Base-by-base conservation (phyloP, 352 stramenopile genomes). In the Peronospora belbahrii region DNA sequence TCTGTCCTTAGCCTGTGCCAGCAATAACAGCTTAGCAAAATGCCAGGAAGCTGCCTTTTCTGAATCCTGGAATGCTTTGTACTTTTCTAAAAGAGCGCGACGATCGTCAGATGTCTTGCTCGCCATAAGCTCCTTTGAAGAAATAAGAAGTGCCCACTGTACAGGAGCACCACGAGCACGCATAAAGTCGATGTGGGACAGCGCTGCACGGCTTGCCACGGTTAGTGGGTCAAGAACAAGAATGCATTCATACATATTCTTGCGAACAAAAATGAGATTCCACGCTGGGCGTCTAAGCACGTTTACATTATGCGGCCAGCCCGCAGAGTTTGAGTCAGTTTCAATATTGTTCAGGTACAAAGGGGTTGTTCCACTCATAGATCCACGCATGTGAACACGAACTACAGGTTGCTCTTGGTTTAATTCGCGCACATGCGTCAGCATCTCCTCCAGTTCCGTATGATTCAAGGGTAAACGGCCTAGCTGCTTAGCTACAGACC, bases 201-300 rank as follows among this genome's bases (percentile, higher is more conserved):
- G 51, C 2, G 65, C 65, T 14, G 54, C 51, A 23, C 70, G 68
- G 4, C 76, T 76, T n/a, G 52, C 47, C 23, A 59, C 67, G 6
- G 68, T 70, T 9, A 68, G 65, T 27, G 81, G 79, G 36, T 90
- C 79, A 34, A 93, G 62, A 5, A 77, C 74, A 41, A 93, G 37
- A 11, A 88, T 65, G 43, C 76, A 82, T 34, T 93, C 81, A 53
- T 93, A 93, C 81, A 93, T 93, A 36, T 91, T 89, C 52, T 83
- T 85, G 40, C 81, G 72, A 34, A 93, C 45, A 45, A 89, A 90
- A 38, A 93, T 87, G 31, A 90, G 63, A 45, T 86, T 88, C 81
- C 81, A 93, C 11, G 78, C 52, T 11, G 67, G 77, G 0, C 62
- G 67, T 40, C 55, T 59, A 10, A 93, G 56, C 4, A 62, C 46